Base-by-base conservation (phyloP, 176 grass and related monocot species). In the Pontederia paniculata region DNA sequence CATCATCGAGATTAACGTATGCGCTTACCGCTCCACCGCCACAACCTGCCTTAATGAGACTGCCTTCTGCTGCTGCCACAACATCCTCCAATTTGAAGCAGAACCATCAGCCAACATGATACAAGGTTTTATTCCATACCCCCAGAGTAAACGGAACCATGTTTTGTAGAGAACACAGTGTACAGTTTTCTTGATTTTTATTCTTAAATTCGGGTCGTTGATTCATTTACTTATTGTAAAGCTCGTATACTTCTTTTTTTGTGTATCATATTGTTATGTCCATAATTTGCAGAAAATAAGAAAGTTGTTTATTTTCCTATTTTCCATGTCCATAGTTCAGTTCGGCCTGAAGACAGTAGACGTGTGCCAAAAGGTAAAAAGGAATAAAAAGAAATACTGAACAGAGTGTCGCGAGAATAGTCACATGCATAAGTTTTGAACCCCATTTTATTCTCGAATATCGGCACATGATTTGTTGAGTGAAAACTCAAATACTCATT, bases 1-100 rank as follows among this genome's bases (percentile, higher is more conserved):
- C 93, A n/a, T 80, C 86, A 48, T 91, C 93, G 65, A 86, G 73
- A 44, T 80, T 88, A 15, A 75, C 80, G 10, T 98, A 98, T 45
- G 83, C 93, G 46, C 74, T 98, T 25, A 80, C 83, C 15, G 93
- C 83, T 12, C 93, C 93, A 0, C 76, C 86, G 25, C 69, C 83
- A 70, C 87, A 98, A 53, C 78, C 80, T 13, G 22, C 79, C 15
- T 19, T 87, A 55, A 83, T 72, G 47, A 82, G 80, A 46, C 75
- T 88, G 17, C 93, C 86, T 31, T 78, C 86, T 43, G 71, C 73
- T 21, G 66, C 70, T 68, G 50, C 81, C 14, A 28, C 67, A 17
- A 7, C 60, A 71, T 89, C 75, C 50, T 74, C 80, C 71, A 84
- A 77, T 55, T 75, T 70, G 37, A 80, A 65, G 62, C 73, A 81